Evolutionary conservation across 352 stramenopile species (phyloP).

Genomic region (Phytopythium sindhum): DNA sequence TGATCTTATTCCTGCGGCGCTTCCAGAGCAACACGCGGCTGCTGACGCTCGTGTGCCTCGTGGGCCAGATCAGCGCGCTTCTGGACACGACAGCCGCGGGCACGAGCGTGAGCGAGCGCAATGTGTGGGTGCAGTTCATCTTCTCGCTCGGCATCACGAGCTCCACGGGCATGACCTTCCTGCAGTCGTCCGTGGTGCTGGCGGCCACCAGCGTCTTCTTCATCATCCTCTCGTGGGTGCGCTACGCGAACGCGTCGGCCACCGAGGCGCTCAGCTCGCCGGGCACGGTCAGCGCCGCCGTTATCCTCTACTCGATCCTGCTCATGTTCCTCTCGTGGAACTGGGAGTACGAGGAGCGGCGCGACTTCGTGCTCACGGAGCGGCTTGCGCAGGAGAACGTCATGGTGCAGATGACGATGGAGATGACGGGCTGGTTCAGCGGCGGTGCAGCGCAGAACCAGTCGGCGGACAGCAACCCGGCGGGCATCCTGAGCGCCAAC

Average conservation of each 20-base stretch:
- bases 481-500: conserved; percentile 71
- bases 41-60: conserved; percentile 59
- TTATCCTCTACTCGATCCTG: conserved; percentile 76
- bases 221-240: conserved; percentile 70
- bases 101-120: conserved; percentile 72
- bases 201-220: conserved; percentile 65
- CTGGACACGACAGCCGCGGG: conserved; percentile 72
- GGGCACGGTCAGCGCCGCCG: conserved; percentile 65
- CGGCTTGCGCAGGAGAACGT: conserved; percentile 82
- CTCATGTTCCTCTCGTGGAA: conserved; percentile 83
- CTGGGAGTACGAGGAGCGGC: conserved; percentile 87
- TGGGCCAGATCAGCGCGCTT: conserved; percentile 70
- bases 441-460: conserved; percentile 60
- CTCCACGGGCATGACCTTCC: conserved; percentile 72
- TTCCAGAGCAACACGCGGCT: conserved; percentile 56
- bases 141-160: conserved; percentile 82
- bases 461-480: conserved; percentile 32
- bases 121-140: conserved; percentile 87
- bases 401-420: conserved; percentile 87
- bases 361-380: conserved; percentile 79
- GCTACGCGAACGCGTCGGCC: conserved; percentile 28
- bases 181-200: conserved; percentile 61
- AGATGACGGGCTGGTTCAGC: conserved; percentile 87
- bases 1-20: conserved; percentile 54
- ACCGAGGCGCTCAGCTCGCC: conserved; percentile 52